Evolutionary conservation across 495 filamentous ascomycete genomes (phyloP), one percentile per base, ranked within the genome.

Genomic region (Penicillium odoratum): DNA sequence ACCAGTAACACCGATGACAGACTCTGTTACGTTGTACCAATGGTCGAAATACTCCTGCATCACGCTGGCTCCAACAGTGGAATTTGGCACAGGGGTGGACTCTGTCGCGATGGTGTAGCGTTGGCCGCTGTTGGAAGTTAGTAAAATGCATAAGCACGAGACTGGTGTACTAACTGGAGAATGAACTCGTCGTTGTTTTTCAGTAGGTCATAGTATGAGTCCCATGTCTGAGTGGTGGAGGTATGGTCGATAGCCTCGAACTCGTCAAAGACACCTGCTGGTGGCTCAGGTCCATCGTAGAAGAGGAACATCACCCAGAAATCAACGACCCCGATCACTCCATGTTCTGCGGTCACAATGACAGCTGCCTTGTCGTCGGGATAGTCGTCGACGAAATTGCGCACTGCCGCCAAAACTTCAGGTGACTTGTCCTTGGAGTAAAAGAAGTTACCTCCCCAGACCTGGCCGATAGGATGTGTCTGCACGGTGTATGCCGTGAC

Each of bases 271-370:
- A 83, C 74, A 5, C 74, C 80, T 13, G 71, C 60, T 2, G 83
- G 83, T 11, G 82, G 81, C 49, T 78, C 70, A 0, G 81, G 76
- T 4, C 82, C 83, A 48, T 87, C 80, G 60, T 85, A 86, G 73
- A 85, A 87, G n/a, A 85, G 58, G 61, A 86, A 87, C 57, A 86
- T 64, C 48, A 84, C 78, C 80, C 82, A 85, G 29, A 78, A 70
- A n/a, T 84, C 75, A 51, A 85, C 45, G 0, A 55, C 5, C 5
- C 34, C 51, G 21, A 80, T 42, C 3, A 72, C 67, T 0, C 80
- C 74, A n/a, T 80, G 69, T 61, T 85, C 78, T 0, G 78, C 69
- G 0, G 83, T 85, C 54, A 80, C 59, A 44, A 86, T 84, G 28
- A 85, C 77, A 0, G 74, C 73, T 0, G 81, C 78, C 56, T 81